Conservation (phyloP, 805 yeast genomes). For the Candida yuanshanica region DNA sequence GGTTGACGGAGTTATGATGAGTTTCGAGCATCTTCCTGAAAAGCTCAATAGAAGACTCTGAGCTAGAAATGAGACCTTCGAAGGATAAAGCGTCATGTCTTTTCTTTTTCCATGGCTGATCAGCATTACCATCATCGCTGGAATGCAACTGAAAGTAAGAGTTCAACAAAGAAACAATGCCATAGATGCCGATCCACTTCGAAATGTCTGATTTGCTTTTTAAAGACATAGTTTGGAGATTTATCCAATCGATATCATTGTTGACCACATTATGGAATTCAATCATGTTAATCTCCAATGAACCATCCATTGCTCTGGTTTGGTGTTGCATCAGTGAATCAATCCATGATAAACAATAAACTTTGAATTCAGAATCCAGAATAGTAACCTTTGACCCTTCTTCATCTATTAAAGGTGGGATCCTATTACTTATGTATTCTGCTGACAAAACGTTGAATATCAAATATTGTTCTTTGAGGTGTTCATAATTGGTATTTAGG, state of each 20-base stretch:
- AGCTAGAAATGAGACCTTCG: constrained; percentile 16
- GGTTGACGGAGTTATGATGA: constrained; percentile 2
- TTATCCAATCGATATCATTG: constrained; percentile 16
- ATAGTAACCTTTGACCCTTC: constrained; percentile 4
- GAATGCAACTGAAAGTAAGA: constrained; percentile 7
- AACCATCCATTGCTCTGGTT: background rate
- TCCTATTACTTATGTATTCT: constrained; percentile 29
- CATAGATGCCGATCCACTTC: constrained; percentile 39
- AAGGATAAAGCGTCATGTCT: constrained; percentile 24
- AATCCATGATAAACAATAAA: constrained; percentile 12
- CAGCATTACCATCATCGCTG: background rate
- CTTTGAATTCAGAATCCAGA: constrained; percentile 7
- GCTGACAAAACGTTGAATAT: constrained; percentile 41
- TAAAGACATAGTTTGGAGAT: constrained; percentile 19
- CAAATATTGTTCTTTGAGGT: constrained; percentile 37
- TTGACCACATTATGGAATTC: constrained; percentile 6
- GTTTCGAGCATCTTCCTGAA: constrained; percentile 6
- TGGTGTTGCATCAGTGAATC: constrained; percentile 6
- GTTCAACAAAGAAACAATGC: constrained; percentile 27
- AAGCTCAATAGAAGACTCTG: constrained; percentile 26
- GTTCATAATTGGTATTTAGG: constrained; percentile 36
- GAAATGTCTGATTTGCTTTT: constrained; percentile 6
- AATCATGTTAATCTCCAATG: constrained; percentile 9
- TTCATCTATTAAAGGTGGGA: constrained; percentile 20
- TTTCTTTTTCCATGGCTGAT: constrained; percentile 23